Evolutionary conservation across 345 rosid species (phyloP).

Genomic region (Rhodomyrtus tomentosa): DNA sequence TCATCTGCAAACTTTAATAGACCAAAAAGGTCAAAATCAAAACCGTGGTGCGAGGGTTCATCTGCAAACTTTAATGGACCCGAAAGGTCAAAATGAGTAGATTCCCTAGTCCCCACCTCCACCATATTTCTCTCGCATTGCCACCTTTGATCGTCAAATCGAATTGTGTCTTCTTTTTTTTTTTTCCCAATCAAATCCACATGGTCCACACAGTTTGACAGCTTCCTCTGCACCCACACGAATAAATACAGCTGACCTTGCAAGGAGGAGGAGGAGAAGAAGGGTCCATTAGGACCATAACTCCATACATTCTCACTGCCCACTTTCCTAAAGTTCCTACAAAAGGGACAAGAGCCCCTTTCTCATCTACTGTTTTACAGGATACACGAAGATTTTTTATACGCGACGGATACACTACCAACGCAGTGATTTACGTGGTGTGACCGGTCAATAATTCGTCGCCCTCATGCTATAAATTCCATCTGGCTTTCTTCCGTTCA

Average conservation of each 20-base stretch:
- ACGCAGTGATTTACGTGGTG: accelerated
- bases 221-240: not conserved
- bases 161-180: too few relatives aligned
- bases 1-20: not conserved
- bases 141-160: not conserved
- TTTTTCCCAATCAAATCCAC: too few relatives aligned
- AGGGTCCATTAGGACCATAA: not conserved
- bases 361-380: not conserved
- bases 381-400: not conserved
- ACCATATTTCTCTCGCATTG: not conserved
- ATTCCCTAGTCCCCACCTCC: not conserved
- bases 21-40: not conserved
- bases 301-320: not conserved
- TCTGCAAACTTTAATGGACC: not conserved
- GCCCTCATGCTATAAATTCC: not conserved
- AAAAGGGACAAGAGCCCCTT: too few relatives aligned
- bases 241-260: not conserved
- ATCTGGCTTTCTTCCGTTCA: not conserved
- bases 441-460: not conserved
- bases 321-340: not conserved
- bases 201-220: not conserved
- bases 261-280: too few relatives aligned
- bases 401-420: accelerated
- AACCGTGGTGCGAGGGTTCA: not conserved
- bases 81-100: not conserved